phyloP scores from a whole-genome alignment of 2,329 filamentous ascomycete genomes.

The Phaeosphaeriaceae sp. region DNA sequence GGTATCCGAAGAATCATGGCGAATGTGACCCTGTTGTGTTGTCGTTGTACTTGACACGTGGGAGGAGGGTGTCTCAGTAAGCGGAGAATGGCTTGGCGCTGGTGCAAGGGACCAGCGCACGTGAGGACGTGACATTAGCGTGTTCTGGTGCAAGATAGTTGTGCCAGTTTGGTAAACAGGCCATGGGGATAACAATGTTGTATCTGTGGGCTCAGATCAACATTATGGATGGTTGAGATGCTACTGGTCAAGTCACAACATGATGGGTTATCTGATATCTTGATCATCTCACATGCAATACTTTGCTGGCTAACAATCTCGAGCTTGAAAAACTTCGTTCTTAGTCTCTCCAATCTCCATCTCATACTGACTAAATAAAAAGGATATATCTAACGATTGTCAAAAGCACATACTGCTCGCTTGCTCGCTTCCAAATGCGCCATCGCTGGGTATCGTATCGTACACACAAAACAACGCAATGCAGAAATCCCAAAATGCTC shows the following conservation, averaged over 20 bases:
- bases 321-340: neutral
- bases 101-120: neutral
- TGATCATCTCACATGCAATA: neutral
- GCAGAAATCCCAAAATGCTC: neutral
- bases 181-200: too few species aligned
- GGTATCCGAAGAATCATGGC: constrained; percentile 25
- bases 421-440: neutral
- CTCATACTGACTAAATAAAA: neutral
- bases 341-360: neutral
- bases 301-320: neutral
- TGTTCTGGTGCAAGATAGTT: too few species aligned
- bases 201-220: too few species aligned
- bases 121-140: neutral
- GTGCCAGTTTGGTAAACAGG: too few species aligned
- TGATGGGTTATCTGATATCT: neutral
- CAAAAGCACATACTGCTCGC: neutral
- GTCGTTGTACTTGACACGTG: constrained; percentile 18
- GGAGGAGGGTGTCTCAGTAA: constrained; percentile 7
- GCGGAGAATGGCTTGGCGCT: constrained; percentile 15
- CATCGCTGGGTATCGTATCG: constrained; percentile 3
- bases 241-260: neutral
- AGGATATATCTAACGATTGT: neutral
- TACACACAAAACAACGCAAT: constrained; percentile 1
- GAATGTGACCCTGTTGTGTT: neutral
- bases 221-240: neutral